A percentile compares a stretch with the other conserved stretches of the same genome.
phyloP scores from a whole-genome alignment of 371 early-diverging fungal genomes.

The Rhizopus delemar region DNA sequence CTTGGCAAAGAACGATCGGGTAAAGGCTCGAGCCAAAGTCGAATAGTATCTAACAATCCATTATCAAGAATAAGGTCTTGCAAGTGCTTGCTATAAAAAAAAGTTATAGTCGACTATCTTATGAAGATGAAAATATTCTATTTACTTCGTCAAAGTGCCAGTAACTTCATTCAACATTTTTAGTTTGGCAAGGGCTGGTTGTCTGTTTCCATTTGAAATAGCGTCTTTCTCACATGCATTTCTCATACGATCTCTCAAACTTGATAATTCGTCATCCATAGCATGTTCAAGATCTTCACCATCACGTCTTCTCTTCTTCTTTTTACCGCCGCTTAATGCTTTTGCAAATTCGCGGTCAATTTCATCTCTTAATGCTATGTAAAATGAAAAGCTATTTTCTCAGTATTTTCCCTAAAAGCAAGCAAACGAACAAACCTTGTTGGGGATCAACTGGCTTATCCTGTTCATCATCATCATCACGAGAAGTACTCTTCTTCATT shows the following conservation, averaged over 20 bases:
- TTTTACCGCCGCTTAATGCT: constrained; percentile 63
- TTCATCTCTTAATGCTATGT: constrained; percentile 52
- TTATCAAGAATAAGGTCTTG: constrained; percentile 83
- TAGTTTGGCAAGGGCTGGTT: constrained; percentile 85
- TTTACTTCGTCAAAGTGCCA: constrained; percentile 70
- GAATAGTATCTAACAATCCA: constrained; percentile 84
- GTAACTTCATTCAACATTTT: constrained; percentile 75
- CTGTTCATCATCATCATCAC: constrained; percentile 21
- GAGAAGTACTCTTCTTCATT: constrained; percentile 19
- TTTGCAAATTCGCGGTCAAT: constrained; percentile 64
- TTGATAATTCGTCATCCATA: constrained; percentile 66
- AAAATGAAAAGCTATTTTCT: not conserved
- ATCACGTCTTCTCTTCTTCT: constrained; percentile 64
- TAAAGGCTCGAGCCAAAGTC: constrained; percentile 95
- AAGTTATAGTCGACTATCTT: not conserved
- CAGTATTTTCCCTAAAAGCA: not conserved
- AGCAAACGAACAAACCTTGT: constrained; percentile 23
- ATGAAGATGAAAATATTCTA: not conserved
- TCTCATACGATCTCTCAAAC: constrained; percentile 79
- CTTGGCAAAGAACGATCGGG: constrained; percentile 94
- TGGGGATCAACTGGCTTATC: constrained; percentile 37
- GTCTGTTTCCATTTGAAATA: constrained; percentile 69
- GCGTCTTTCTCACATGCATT: constrained; percentile 79
- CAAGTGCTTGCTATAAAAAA: constrained; percentile 49
- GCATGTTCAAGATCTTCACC: constrained; percentile 63